Percentiles rank a stretch among this genome's conserved stretches.
These are phyloP conservation scores for Candida saitoana DNA, from an alignment of 805 yeast species.

Conservation along the genomic window DNA sequence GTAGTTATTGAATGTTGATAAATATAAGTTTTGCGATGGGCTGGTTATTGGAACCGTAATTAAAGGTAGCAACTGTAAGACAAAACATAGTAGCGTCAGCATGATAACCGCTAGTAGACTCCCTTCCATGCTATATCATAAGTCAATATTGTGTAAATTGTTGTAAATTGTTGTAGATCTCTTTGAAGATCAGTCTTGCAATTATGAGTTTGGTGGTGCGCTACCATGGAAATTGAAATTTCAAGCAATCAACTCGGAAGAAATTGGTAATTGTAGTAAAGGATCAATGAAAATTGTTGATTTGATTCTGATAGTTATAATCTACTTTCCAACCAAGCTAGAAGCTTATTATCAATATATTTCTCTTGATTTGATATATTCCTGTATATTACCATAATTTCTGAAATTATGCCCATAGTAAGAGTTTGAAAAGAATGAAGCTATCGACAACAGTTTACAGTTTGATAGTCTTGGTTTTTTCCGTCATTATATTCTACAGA, in stretches of 20 bases:
- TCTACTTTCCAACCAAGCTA: too few species aligned
- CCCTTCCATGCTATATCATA: conserved; percentile 21
- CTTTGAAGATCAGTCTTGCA: too few species aligned
- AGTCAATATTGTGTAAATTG: too few species aligned
- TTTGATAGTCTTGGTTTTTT: conserved; percentile 37
- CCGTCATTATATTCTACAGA: conserved; percentile 49
- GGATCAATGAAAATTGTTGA: too few species aligned
- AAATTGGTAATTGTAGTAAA: too few species aligned
- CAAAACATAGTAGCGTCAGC: conserved; percentile 27
- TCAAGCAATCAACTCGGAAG: too few species aligned
- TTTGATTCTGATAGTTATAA: too few species aligned
- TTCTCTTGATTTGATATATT: too few species aligned
- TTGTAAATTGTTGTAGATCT: too few species aligned
- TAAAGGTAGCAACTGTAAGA: conserved; percentile 37
- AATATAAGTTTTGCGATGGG: conserved; percentile 19
- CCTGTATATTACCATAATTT: background rate
- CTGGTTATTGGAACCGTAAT: conserved; percentile 41
- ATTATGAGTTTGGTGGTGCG: background rate
- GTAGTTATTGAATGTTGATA: conserved; percentile 28
- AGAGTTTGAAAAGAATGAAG: background rate
- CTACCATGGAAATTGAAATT: too few species aligned
- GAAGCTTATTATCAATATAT: too few species aligned
- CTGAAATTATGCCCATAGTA: background rate
- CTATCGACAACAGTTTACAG: background rate
- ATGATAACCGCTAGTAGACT: conserved; percentile 25